phyloP scores from a whole-genome alignment of 2,329 filamentous ascomycete species.

The Ophiostoma fasciatum region DNA sequence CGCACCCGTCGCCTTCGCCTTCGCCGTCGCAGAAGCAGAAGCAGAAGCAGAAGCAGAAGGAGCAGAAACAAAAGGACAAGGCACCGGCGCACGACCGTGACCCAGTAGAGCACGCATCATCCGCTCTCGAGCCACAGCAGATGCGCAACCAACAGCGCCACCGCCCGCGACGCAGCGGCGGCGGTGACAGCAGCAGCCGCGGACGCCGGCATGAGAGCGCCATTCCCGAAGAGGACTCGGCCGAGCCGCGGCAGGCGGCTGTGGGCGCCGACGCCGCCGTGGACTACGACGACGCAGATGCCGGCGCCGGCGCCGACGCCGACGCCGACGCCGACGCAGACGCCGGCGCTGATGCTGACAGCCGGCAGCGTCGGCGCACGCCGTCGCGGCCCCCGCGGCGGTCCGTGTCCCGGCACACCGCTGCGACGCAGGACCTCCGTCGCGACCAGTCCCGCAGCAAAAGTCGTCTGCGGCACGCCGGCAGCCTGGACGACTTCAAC shows the following conservation, averaged over 20 bases:
- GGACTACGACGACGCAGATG: slow-evolving; percentile 4
- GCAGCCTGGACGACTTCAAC: slow-evolving; percentile 7
- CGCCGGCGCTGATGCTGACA: background rate
- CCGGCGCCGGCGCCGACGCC: slow-evolving; percentile 2
- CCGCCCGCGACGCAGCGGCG: slow-evolving; percentile 2
- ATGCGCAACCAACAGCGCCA: slow-evolving; percentile 1
- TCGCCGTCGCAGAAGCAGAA: background rate
- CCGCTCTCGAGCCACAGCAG: background rate
- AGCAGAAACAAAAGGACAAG: background rate
- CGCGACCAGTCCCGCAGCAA: slow-evolving; percentile 7
- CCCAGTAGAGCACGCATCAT: background rate
- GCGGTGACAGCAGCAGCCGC: slow-evolving; percentile 5
- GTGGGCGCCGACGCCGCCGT: slow-evolving; percentile 5
- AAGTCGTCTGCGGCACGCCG: slow-evolving; percentile 5
- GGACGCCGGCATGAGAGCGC: slow-evolving; percentile 3
- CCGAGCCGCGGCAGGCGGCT: slow-evolving; percentile 6
- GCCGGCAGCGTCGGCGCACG: slow-evolving; percentile 1
- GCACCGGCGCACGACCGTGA: background rate
- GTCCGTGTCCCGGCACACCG: slow-evolving; percentile 15
- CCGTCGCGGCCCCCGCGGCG: slow-evolving; percentile 11
- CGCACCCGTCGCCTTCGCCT: slow-evolving; percentile 1
- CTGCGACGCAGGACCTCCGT: slow-evolving; percentile 8
- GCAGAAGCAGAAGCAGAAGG: background rate
- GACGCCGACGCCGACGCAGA: background rate
- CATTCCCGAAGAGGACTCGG: slow-evolving; percentile 10